Percentiles rank a stretch among this genome's conserved stretches.
phyloP scores from a whole-genome alignment of 768 basidiomycete species.

The Dictyophora rubrovolvata region DNA sequence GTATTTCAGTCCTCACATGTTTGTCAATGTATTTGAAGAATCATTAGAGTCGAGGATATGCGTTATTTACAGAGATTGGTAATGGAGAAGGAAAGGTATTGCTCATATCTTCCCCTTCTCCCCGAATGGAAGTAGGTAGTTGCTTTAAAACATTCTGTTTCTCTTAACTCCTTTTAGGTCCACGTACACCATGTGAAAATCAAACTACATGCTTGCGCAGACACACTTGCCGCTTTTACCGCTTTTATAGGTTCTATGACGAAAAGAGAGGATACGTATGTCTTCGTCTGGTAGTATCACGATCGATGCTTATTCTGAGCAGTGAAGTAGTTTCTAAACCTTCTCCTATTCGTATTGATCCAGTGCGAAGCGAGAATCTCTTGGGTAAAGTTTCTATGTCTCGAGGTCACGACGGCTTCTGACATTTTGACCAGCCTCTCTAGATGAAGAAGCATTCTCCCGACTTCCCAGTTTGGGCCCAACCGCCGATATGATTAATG shows the following conservation, averaged over 20 bases:
- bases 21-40: constrained; percentile 5
- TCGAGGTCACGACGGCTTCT: background rate
- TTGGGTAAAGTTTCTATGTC: constrained; percentile 27
- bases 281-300: constrained; percentile 18
- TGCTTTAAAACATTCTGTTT: constrained; percentile 6
- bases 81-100: constrained; percentile 39
- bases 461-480: constrained; percentile 65
- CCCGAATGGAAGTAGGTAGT: constrained; percentile 1
- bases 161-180: background rate
- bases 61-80: constrained; percentile 49
- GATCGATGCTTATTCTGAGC: background rate
- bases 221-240: constrained; percentile 52
- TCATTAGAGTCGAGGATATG: constrained; percentile 53
- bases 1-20: constrained; percentile 24
- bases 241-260: constrained; percentile 45
- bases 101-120: constrained; percentile 5
- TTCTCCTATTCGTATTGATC: background rate
- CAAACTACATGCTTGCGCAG: constrained; percentile 65
- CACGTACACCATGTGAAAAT: constrained; percentile 31
- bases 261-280: constrained; percentile 22
- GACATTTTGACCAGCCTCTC: constrained; percentile 36
- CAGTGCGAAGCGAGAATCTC: background rate
- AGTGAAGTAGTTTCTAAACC: background rate
- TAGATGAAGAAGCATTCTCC: constrained; percentile 79
- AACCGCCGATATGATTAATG: constrained; percentile 79